phyloP scores from a whole-genome alignment of 2,329 filamentous ascomycete species.

The Sporothrix luriei region DNA sequence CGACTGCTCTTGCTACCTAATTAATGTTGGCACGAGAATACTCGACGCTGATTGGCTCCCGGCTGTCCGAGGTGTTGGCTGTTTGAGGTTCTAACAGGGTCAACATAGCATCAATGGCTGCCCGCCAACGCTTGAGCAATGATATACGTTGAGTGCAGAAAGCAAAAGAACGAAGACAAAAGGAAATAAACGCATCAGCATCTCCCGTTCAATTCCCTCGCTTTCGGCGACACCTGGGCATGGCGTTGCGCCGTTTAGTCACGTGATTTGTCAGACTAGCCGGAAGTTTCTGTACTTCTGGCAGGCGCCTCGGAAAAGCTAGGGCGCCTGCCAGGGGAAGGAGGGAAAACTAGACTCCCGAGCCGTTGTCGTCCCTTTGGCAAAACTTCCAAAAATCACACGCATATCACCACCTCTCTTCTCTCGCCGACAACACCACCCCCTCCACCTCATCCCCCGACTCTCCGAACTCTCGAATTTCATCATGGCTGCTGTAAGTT shows the following conservation, averaged over 20 bases:
- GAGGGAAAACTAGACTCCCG: slow-evolving; percentile 29
- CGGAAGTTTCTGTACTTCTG: slow-evolving; percentile 18
- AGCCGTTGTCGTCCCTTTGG: slow-evolving; percentile 20
- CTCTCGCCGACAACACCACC: slow-evolving; percentile 15
- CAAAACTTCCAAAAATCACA: slow-evolving; percentile 31
- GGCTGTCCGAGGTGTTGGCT: slow-evolving; percentile 29
- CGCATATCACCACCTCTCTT: slow-evolving; percentile 19
- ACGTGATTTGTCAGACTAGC: slow-evolving; percentile 31
- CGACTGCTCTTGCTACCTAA: background rate
- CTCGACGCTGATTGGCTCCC: slow-evolving; percentile 29
- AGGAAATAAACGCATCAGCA: background rate
- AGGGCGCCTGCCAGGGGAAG: slow-evolving; percentile 28
- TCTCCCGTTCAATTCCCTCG: slow-evolving; percentile 1
- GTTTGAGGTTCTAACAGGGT: background rate
- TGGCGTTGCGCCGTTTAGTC: slow-evolving; percentile 5
- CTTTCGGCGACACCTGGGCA: background rate
- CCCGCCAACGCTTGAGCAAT: background rate
- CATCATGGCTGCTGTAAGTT: slow-evolving; percentile 38
- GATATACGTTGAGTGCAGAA: background rate
- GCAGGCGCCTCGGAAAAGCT: too few species aligned
- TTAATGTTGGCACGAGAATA: background rate
- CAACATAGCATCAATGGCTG: background rate
- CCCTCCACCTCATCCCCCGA: slow-evolving; percentile 18
- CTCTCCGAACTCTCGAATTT: slow-evolving; percentile 24
- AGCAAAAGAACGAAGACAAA: background rate